A percentile compares a stretch with the other conserved stretches of the same genome.
Conservation (phyloP, 2,329 filamentous ascomycete genomes). For the Didymosphaeria variabile region DNA sequence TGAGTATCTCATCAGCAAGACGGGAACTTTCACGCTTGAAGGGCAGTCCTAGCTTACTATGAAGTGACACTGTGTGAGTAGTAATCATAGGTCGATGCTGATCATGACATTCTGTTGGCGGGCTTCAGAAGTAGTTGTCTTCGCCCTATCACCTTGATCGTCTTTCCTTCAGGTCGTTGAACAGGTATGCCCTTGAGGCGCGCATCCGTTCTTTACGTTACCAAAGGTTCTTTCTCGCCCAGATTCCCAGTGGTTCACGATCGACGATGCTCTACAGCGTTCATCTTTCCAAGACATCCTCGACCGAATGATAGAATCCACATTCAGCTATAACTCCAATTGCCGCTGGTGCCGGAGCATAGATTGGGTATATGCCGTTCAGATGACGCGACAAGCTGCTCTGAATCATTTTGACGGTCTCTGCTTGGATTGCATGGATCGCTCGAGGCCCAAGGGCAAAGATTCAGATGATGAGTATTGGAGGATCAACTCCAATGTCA, state of each 20-base stretch:
- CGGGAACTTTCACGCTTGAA: constrained; percentile 69
- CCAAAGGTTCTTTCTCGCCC: background rate
- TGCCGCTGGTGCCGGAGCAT: constrained; percentile 23
- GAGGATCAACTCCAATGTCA: constrained; percentile 19
- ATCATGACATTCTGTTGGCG: background rate
- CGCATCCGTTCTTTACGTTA: background rate
- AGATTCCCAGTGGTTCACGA: constrained; percentile 17
- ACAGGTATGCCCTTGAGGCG: background rate
- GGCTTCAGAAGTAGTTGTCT: background rate
- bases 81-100: background rate
- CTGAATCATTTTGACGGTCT: constrained; percentile 35
- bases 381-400: constrained; percentile 3
- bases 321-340: constrained; percentile 18
- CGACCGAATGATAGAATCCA: constrained; percentile 23
- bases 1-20: constrained; percentile 72
- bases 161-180: background rate
- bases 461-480: constrained; percentile 28
- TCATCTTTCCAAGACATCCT: constrained; percentile 23
- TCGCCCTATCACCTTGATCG: background rate
- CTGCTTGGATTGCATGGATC: constrained; percentile 41
- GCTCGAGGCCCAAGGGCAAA: constrained; percentile 19
- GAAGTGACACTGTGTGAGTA: background rate
- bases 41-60: constrained; percentile 27
- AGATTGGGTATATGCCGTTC: constrained; percentile 20
- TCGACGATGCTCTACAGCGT: constrained; percentile 26